Conservation (phyloP, 208 protist species). For the Leishmania major region DNA sequence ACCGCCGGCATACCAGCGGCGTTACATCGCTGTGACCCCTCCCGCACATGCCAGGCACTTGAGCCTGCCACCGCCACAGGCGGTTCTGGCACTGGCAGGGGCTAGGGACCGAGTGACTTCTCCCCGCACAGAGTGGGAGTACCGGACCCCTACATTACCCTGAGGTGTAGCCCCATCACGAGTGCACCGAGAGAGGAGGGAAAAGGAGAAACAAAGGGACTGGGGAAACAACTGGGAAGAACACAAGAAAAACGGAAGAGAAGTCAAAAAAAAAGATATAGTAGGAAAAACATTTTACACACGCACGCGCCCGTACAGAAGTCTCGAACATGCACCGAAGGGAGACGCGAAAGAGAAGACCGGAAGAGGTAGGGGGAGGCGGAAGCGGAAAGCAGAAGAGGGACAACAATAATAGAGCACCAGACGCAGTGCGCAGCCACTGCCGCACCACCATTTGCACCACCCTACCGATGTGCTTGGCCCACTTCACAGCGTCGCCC, state of each 20-base stretch:
- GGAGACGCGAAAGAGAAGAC: neutral
- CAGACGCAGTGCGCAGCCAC: neutral
- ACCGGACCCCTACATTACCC: too few species aligned
- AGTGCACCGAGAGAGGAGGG: neutral
- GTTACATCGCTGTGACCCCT: neutral
- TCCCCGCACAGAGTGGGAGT: neutral
- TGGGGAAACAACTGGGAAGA: too few species aligned
- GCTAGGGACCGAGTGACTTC: neutral
- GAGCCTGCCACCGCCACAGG: neutral
- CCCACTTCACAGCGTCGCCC: neutral
- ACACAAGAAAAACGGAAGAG: too few species aligned
- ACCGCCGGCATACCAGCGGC: too few species aligned
- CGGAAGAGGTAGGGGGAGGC: neutral
- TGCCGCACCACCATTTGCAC: neutral
- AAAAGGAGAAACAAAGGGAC: too few species aligned
- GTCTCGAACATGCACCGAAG: neutral
- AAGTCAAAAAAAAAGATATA: too few species aligned
- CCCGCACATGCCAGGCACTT: neutral
- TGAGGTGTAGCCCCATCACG: neutral
- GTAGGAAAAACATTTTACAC: too few species aligned
- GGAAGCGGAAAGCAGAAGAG: neutral
- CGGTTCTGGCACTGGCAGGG: neutral
- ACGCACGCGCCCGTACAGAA: too few species aligned
- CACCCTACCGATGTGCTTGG: neutral
- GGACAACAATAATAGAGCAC: neutral